Evolutionary conservation across 2,329 filamentous ascomycete species (phyloP).

Genomic region (Tolypocladium endophyticum): DNA sequence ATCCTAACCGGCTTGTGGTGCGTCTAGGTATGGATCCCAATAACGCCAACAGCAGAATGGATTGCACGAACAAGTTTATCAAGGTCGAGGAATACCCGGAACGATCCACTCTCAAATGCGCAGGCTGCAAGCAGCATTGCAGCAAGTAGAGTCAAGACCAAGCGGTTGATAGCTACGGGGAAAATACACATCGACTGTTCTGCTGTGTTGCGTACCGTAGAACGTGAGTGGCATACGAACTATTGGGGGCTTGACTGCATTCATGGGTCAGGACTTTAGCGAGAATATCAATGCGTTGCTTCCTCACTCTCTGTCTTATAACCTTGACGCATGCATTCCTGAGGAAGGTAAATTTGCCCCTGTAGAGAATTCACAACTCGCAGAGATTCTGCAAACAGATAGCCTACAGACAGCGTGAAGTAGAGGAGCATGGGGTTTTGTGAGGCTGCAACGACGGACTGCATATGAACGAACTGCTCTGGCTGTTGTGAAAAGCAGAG

Average conservation of each 20-base stretch:
- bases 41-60: slow-evolving; percentile 4
- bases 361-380: not conserved
- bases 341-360: not conserved
- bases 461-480: not conserved
- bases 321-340: not conserved
- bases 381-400: not conserved
- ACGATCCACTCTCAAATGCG: not conserved
- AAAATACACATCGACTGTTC: too few species aligned
- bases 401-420: not conserved
- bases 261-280: not conserved
- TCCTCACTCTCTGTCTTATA: not conserved
- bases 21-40: slow-evolving; percentile 1
- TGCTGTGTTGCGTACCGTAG: not conserved
- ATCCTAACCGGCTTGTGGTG: slow-evolving; percentile 3
- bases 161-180: too few species aligned
- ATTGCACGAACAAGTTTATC: slow-evolving; percentile 3
- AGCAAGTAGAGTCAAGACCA: not conserved
- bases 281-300: not conserved
- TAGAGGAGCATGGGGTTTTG: not conserved
- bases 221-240: not conserved
- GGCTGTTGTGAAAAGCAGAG: not conserved
- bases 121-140: not conserved
- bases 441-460: too few species aligned
- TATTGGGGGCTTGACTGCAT: not conserved
- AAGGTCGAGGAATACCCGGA: not conserved